A percentile compares a stretch with the other conserved stretches of the same genome.
These are phyloP conservation scores for Microdochium trichocladiopsis DNA, from an alignment of 2,329 filamentous ascomycete species.

Conservation along the genomic window DNA sequence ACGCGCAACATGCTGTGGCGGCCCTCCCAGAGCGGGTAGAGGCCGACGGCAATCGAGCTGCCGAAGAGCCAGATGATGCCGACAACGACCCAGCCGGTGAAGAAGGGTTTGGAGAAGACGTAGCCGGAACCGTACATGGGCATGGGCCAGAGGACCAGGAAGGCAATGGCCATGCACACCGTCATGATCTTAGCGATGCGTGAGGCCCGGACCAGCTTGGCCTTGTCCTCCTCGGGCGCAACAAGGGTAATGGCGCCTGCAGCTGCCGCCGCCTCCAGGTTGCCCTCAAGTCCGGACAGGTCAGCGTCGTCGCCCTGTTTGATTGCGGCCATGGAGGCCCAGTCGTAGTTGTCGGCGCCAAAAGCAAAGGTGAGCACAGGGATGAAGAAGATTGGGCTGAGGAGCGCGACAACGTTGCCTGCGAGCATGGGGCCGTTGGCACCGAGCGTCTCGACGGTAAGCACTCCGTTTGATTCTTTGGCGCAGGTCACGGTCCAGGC, in stretches of 20 bases:
- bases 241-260: not conserved
- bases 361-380: conserved; percentile 5
- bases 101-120: conserved; percentile 45
- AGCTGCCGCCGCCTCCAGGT: conserved; percentile 35
- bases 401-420: conserved; percentile 47
- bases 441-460: conserved; percentile 67
- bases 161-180: conserved; percentile 54
- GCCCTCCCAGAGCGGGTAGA: conserved; percentile 77
- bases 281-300: not conserved
- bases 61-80: conserved; percentile 74
- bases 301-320: conserved; percentile 6
- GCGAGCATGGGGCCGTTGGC: conserved; percentile 81
- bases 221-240: conserved; percentile 4
- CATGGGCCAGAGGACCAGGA: conserved; percentile 21
- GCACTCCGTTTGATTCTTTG: conserved; percentile 52
- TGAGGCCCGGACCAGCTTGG: conserved; percentile 5
- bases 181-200: conserved; percentile 26
- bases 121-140: conserved; percentile 19
- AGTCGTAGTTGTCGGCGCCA: conserved; percentile 7
- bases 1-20: conserved; percentile 56
- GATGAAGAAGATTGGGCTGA: conserved; percentile 11
- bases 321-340: conserved; percentile 16
- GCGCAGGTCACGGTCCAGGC: conserved; percentile 73
- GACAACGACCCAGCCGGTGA: conserved; percentile 69
- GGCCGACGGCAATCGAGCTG: conserved; percentile 60